Base-by-base conservation (phyloP, 2,329 filamentous ascomycete species). In the Apiospora kogelbergensis region DNA sequence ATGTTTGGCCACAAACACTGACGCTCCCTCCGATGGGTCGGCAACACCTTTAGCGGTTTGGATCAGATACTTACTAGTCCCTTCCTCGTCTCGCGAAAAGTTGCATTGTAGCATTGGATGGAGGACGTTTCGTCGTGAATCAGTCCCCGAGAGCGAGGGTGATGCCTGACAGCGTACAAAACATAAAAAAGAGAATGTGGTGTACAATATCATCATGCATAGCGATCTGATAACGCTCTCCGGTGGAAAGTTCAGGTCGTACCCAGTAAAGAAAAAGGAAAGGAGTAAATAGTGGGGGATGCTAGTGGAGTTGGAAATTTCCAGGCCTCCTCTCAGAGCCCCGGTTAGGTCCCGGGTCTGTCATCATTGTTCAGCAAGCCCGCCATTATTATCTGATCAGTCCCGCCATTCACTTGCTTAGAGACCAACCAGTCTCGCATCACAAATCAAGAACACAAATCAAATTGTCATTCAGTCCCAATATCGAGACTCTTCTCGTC, bases 341-440 rank as follows among this genome's bases (percentile, higher is more conserved):
- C 53, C 26, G 53, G 53, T 60, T 17, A 30, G 26, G 30, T n/a
- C 10, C 53, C 53, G 15, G 53, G 17, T 60, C 53, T 37, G 53
- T 60, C 53, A 60, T 60, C 53, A 60, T 60, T 60, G 53, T 60
- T 60, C 53, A 22, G 53, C 53, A n/a, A n/a, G 53, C 26, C 26
- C 53, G 26, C 53, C 53, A 60, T 60, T 60, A 60, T 60, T 60
- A 60, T 60, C 53, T 60, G 53, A 60, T 60, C 53, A 17, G 53
- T 37, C 30, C 53, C 53, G 53, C 53, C 53, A 60, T 60, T 37
- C 17, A 30, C 30, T 9, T 22, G 53, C 53, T 60, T 30, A 33
- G n/a, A 57, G 48, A 26, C 10, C 48, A 60, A 15, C 20, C 26
- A 37, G 30, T 37, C 53, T 60, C 2, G 53, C 53, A n/a, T 60